Conservation (phyloP, 345 rosid genomes). For the Crucihimalaya himalaica region DNA sequence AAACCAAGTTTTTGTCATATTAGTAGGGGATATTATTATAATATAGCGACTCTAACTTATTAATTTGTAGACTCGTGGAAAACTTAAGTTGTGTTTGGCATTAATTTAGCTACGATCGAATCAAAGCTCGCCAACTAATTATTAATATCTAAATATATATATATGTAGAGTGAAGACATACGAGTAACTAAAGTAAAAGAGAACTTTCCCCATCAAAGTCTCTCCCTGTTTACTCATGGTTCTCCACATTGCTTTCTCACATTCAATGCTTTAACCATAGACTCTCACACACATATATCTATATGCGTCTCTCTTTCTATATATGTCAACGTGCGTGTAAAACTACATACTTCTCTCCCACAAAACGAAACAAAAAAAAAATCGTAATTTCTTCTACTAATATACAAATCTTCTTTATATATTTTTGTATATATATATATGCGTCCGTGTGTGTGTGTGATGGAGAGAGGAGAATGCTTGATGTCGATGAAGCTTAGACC, state of each 20-base stretch:
- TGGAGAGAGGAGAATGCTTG: conserved; percentile 35
- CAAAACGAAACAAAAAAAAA: neutral
- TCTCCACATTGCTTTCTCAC: conserved; percentile 36
- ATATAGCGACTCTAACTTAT: conserved; percentile 22
- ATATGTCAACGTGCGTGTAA: conserved; percentile 26
- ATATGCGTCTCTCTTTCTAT: conserved; percentile 32
- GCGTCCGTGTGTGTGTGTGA: conserved; percentile 23
- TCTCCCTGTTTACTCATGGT: conserved; percentile 42
- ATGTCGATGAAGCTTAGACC: conserved; percentile 37
- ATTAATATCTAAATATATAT: neutral
- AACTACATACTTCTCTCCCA: conserved; percentile 9
- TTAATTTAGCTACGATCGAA: conserved; percentile 35
- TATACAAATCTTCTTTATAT: neutral
- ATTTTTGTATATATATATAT: neutral
- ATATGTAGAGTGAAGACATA: conserved; percentile 27
- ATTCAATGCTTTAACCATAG: conserved; percentile 41
- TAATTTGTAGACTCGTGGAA: conserved; percentile 41
- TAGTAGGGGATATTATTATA: conserved; percentile 8
- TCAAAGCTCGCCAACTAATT: conserved; percentile 37
- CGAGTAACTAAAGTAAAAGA: conserved; percentile 36
- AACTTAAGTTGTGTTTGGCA: conserved; percentile 21
- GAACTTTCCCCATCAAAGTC: conserved; percentile 35
- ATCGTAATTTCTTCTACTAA: neutral
- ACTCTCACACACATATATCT: neutral
- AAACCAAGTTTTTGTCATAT: conserved; percentile 22